phyloP scores from a whole-genome alignment of 192 early-diverging fungal genomes.

The Backusella morwellensis region DNA sequence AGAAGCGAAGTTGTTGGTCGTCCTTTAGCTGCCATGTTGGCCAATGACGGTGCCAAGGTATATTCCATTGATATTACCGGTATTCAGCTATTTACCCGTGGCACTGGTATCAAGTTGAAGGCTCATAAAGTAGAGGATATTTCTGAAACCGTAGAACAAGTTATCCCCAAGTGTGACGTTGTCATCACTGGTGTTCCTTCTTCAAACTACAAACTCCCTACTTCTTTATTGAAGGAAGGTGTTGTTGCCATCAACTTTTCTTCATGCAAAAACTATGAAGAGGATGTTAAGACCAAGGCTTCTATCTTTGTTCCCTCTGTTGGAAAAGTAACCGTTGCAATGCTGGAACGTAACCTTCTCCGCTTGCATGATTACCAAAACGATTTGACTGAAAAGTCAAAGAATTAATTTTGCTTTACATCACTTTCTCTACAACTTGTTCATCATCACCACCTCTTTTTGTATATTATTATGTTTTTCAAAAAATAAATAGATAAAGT shows the following conservation, averaged over 20 bases:
- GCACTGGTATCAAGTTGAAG: conserved; percentile 54
- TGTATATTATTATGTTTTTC: conserved; percentile 10
- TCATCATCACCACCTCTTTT: not conserved
- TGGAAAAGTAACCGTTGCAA: conserved; percentile 98
- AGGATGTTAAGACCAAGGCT: conserved; percentile 89
- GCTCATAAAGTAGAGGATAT: conserved; percentile 78
- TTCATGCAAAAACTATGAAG: conserved; percentile 93
- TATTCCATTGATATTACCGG: conserved; percentile 93
- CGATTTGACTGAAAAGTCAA: conserved; percentile 21
- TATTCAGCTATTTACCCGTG: conserved; percentile 77
- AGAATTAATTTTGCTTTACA: not conserved
- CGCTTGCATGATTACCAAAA: conserved; percentile 78
- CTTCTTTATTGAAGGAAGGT: conserved; percentile 89
- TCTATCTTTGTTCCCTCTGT: conserved; percentile 95
- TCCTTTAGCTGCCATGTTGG: conserved; percentile 93
- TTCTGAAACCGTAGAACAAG: conserved; percentile 69
- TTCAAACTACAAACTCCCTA: conserved; percentile 84
- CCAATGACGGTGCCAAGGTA: conserved; percentile 98
- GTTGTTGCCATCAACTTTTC: conserved; percentile 98
- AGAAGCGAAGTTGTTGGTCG: conserved; percentile 97
- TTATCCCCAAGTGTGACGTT: conserved; percentile 86
- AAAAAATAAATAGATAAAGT: conserved; percentile 4
- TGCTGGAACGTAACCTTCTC: conserved; percentile 95
- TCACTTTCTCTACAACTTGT: not conserved
- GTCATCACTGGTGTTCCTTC: conserved; percentile 98